phyloP scores from a whole-genome alignment of 2,329 filamentous ascomycete genomes.

The Drechmeria coniospora region DNA sequence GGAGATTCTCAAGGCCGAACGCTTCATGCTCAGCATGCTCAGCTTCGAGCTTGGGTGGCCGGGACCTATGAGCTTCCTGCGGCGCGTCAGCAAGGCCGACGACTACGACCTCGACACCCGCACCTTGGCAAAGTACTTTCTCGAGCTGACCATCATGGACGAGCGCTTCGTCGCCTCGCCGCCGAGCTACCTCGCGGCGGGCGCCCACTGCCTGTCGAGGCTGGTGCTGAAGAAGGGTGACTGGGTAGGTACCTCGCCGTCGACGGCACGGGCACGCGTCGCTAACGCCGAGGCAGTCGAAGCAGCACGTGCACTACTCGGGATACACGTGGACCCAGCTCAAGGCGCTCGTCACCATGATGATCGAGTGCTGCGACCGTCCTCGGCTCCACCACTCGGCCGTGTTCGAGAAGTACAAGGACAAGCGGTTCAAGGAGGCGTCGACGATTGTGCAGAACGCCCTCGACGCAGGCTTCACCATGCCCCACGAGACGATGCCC shows the following conservation, averaged over 20 bases:
- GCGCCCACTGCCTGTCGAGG: conserved; percentile 80
- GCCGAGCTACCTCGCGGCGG: conserved; percentile 80
- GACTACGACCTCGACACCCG: conserved; percentile 93
- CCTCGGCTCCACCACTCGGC: conserved; percentile 70
- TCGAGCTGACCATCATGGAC: conserved; percentile 95
- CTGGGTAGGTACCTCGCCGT: conserved; percentile 51
- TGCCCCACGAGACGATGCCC: conserved; percentile 27
- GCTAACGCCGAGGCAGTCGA: conserved; percentile 36
- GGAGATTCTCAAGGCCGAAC: conserved; percentile 91
- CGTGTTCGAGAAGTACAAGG: conserved; percentile 83
- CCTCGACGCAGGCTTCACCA: conserved; percentile 43
- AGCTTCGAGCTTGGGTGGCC: conserved; percentile 93
- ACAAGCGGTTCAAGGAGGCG: conserved; percentile 74
- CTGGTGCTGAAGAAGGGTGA: conserved; percentile 80
- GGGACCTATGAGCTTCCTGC: conserved; percentile 96
- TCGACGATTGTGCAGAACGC: conserved; percentile 67
- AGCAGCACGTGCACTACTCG: conserved; percentile 79
- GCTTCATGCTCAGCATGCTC: conserved; percentile 96
- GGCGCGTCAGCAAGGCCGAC: conserved; percentile 94
- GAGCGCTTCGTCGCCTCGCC: conserved; percentile 88
- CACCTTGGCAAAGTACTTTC: conserved; percentile 92
- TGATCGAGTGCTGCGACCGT: conserved; percentile 77
- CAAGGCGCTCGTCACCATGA: conserved; percentile 56
- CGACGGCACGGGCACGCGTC: not conserved
- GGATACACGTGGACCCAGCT: conserved; percentile 83